Base-by-base conservation (phyloP, 108 stramenopile species). In the Conticribra guillardii region DNA sequence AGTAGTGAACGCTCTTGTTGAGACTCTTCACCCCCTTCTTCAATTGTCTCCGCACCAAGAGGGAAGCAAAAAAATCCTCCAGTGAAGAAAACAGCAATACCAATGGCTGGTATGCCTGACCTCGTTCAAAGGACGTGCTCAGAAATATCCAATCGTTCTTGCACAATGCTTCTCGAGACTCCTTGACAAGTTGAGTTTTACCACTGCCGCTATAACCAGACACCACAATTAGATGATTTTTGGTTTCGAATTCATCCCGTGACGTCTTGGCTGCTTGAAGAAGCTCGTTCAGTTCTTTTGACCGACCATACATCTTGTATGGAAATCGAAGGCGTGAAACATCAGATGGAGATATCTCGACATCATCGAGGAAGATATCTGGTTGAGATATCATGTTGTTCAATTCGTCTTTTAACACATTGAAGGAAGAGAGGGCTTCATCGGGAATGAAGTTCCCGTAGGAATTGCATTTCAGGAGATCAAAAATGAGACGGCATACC, bases 121-220 rank as follows among this genome's bases (percentile, higher is more conserved):
- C 21, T 17, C 19, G 33, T 32, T 58, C 57, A 19, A 58, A 58
- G 15, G 29, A 21, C 29, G 31, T 11, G 31, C 31, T 58, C 14
- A 58, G 19, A 58, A 32, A 33, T 30, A 58, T 58, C 57, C 57
- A 58, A 2, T 32, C 57, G 32, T 58, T 17, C 5, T 19, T 58
- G 11, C 1, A 22, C 5, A 58, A 32, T 21, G 16, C 31, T 21
- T 30, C 57, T 32, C 31, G 28, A n/a, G 31, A 1, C 29, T 32
- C 32, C 2, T 30, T 18, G n/a, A 58, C 32, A 29, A 58, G 57
- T 18, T 33, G 22, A 32, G 27, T 32, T 58, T 58, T 58, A 9
- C 57, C 57, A 15, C 29, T 32, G 16, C 57, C 57, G 19, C 31
- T 32, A 1, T 2, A 32, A 8, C 57, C 57, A 41, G 37, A 41